A percentile compares a stretch with the other conserved stretches of the same genome.
Conservation (phyloP, 2,329 filamentous ascomycete genomes). For the Sclerotinia subarctica region DNA sequence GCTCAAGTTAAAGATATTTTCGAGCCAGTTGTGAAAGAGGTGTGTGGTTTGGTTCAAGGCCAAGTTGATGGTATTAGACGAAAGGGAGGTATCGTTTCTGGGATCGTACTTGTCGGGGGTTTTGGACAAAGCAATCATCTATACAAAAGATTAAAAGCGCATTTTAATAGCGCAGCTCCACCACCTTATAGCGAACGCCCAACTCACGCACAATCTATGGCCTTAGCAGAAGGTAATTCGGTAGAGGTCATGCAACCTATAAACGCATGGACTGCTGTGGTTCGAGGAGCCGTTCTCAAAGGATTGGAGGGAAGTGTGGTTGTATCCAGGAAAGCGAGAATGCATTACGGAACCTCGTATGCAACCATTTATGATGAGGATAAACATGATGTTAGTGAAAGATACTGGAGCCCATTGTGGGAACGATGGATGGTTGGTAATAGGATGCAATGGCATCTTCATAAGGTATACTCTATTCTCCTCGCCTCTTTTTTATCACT, state of each 20-base stretch:
- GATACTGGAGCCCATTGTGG: constrained; percentile 78
- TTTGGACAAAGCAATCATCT: constrained; percentile 79
- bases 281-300: constrained; percentile 71
- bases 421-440: constrained; percentile 81
- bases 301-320: constrained; percentile 79
- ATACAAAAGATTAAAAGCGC: constrained; percentile 65
- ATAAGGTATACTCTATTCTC: constrained; percentile 50
- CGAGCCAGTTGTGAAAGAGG: constrained; percentile 69
- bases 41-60: constrained; percentile 64
- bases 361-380: constrained; percentile 76
- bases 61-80: constrained; percentile 62
- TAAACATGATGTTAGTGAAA: constrained; percentile 68
- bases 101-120: constrained; percentile 78
- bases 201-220: constrained; percentile 56
- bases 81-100: constrained; percentile 61
- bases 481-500: background rate
- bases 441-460: constrained; percentile 83
- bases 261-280: constrained; percentile 79
- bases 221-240: constrained; percentile 50
- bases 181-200: constrained; percentile 65
- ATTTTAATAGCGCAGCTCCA: constrained; percentile 55
- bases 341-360: constrained; percentile 74
- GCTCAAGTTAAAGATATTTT: constrained; percentile 71
- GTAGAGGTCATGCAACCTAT: constrained; percentile 81
- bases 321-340: constrained; percentile 67